Base-by-base conservation (phyloP, 352 stramenopile genomes). In the Globisporangium iwayamae region DNA sequence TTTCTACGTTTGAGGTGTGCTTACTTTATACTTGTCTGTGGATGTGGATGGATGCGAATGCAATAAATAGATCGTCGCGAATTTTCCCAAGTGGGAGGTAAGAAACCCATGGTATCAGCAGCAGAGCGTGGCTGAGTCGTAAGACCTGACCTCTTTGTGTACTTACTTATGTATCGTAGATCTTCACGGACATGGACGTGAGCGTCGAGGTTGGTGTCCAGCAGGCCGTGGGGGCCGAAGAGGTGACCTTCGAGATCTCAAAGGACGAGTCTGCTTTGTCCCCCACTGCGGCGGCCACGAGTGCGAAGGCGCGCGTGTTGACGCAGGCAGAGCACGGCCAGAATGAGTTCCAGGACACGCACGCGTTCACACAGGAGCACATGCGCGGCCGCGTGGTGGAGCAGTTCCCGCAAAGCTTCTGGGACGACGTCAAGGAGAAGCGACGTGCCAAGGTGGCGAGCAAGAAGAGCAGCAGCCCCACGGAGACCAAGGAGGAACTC, bases 341-440 rank as follows among this genome's bases (percentile, higher is more conserved):
- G 38, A 56, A 81, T 55, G 73, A 81, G 41, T 86, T 89, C 36
- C 62, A 63, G 41, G 70, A 69, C 20, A 86, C 78, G 46, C 79
- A 91, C 60, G 45, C 70, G 47, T 73, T 78, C 51, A 90, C 81
- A 22, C 74, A 91, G 48, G 38, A 60, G n/a, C 74, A 89, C 66
- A 91, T 90, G 83, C 78, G 80, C 30, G 57, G 71, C 22, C 81
- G 79, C 22, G 79, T 90, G 18, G 66, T 87, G n/a, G 73, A 78
- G 2, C 78, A 85, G 60, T 92, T 92, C 58, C 81, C 83, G 20
- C 38, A 62, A 2, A 55, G 70, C 5, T 72, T 87, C n/a, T 92
- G 81, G 83, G 62, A 71, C 3, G 79, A 89, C n/a, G 72, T 91
- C 38, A 79, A 84, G 48, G 55, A 69, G n/a, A 78, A 76, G 48